Percentiles rank a stretch among this genome's conserved stretches.
phyloP scores from a whole-genome alignment of 2,329 filamentous ascomycete species.

The Alternaria hordeiaustralica region DNA sequence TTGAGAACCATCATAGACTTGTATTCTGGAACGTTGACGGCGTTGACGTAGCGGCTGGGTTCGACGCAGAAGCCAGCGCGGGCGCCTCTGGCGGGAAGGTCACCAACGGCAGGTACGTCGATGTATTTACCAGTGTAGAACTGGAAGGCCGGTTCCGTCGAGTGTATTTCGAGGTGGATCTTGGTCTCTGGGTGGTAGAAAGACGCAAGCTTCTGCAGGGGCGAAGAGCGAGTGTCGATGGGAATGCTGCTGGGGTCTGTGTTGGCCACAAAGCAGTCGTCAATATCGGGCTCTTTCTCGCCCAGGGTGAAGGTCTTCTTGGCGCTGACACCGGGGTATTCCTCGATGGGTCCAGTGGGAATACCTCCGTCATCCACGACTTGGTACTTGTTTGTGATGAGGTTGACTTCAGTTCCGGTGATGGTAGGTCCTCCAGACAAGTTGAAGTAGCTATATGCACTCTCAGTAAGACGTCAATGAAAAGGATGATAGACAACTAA shows the following conservation, averaged over 20 bases:
- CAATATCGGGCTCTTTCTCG: constrained; percentile 74
- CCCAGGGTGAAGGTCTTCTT: constrained; percentile 75
- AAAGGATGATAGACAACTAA: constrained; percentile 44
- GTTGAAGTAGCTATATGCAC: constrained; percentile 67
- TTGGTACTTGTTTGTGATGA: constrained; percentile 70
- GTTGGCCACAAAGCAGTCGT: constrained; percentile 88
- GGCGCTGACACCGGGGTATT: constrained; percentile 70
- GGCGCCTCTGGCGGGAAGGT: constrained; percentile 66
- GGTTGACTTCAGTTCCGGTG: constrained; percentile 65
- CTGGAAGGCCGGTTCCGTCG: constrained; percentile 95
- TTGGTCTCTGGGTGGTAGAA: constrained; percentile 76
- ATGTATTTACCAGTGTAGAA: constrained; percentile 93
- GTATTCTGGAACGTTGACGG: constrained; percentile 82
- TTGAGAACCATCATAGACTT: constrained; percentile 78
- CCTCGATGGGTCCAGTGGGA: constrained; percentile 70
- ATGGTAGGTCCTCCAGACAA: constrained; percentile 66
- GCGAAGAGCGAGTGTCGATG: constrained; percentile 59
- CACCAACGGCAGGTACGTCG: constrained; percentile 70
- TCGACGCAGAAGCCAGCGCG: constrained; percentile 90
- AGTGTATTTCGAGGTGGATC: constrained; percentile 83
- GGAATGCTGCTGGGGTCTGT: constrained; percentile 61
- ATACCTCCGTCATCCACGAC: constrained; percentile 77
- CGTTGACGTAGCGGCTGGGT: constrained; percentile 89
- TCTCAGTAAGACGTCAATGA: background rate
- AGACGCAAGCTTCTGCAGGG: constrained; percentile 71